Evolutionary conservation across 352 stramenopile genomes (phyloP).

Genomic region (Blastocystis sp.): DNA sequence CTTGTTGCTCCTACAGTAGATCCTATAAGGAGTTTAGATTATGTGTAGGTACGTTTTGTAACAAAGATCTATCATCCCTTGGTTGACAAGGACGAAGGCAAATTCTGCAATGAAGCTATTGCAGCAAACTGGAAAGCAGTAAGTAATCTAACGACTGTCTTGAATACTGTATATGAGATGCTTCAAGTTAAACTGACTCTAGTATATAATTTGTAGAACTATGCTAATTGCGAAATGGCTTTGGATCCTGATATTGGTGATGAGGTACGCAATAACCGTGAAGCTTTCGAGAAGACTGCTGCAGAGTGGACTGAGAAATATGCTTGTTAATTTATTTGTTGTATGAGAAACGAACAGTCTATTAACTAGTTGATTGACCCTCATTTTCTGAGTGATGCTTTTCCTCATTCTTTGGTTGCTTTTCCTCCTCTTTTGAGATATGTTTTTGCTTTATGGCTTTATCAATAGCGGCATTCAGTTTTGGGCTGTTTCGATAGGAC

Average conservation of each 20-base stretch:
- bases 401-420: too few species aligned
- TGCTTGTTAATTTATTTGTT: conserved; percentile 21
- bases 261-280: conserved; percentile 47
- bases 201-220: conserved; percentile 26
- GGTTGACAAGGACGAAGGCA: conserved; percentile 57
- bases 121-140: conserved; percentile 58
- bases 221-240: conserved; percentile 53
- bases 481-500: conserved; percentile 21
- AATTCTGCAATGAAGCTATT: conserved; percentile 68
- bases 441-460: not conserved
- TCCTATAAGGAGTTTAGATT: not conserved
- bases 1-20: conserved; percentile 43
- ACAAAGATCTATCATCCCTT: conserved; percentile 68
- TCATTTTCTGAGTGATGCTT: too few species aligned
- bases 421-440: too few species aligned
- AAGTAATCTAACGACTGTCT: conserved; percentile 39
- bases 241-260: conserved; percentile 62
- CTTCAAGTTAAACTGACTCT: not conserved
- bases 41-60: conserved; percentile 42
- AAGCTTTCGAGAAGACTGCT: conserved; percentile 35
- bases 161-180: conserved; percentile 66
- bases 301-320: conserved; percentile 66
- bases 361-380: too few species aligned
- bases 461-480: conserved; percentile 1
- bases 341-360: not conserved